phyloP scores from a whole-genome alignment of 129 eudicot genomes.

The Ambrosia artemisiifolia region DNA sequence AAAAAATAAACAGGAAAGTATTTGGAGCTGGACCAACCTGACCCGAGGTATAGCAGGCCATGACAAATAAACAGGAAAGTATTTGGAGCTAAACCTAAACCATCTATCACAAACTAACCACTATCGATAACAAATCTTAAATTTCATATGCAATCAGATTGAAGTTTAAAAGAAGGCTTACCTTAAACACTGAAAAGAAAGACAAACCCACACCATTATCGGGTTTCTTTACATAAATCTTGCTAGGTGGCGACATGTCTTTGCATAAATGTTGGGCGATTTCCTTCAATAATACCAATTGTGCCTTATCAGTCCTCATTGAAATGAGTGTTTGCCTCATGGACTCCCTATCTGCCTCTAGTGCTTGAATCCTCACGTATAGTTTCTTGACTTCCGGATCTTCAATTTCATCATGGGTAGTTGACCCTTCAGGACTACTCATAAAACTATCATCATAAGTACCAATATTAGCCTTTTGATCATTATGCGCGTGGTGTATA shows the following conservation, averaged over 20 bases:
- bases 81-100: background rate
- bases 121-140: background rate
- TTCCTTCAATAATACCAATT: slow-evolving; percentile 68
- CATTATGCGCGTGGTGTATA: slow-evolving; percentile 50
- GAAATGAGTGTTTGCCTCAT: slow-evolving; percentile 89
- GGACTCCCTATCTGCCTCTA: slow-evolving; percentile 93
- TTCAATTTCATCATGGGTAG: slow-evolving; percentile 35
- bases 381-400: slow-evolving; percentile 78
- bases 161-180: slow-evolving; percentile 9
- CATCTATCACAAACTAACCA: background rate
- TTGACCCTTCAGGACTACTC: slow-evolving; percentile 57
- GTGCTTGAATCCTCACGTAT: slow-evolving; percentile 85
- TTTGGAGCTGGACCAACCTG: background rate
- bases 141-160: background rate
- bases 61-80: background rate
- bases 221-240: slow-evolving; percentile 43
- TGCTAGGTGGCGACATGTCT: slow-evolving; percentile 50
- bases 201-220: slow-evolving; percentile 37
- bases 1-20: background rate
- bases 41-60: no score
- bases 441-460: slow-evolving; percentile 43
- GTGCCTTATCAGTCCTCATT: slow-evolving; percentile 96
- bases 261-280: slow-evolving; percentile 79
- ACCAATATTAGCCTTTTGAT: slow-evolving; percentile 51
- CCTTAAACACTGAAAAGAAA: slow-evolving; percentile 64